Conservation (phyloP, 2,329 filamentous ascomycete species). For the Alternaria atra region DNA sequence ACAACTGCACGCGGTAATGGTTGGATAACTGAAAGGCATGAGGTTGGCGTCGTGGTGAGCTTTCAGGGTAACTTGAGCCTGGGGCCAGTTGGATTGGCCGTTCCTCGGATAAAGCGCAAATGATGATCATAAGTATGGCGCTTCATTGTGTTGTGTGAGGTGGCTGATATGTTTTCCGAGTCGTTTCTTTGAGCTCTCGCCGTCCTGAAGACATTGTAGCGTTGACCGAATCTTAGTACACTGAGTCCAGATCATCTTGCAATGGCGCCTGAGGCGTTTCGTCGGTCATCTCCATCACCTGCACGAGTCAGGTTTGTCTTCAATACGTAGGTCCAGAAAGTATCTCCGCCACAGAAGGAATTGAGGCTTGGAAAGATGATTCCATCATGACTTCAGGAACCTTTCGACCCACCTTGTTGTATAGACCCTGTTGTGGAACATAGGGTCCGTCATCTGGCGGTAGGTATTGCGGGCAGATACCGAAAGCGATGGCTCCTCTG, state of each 20-base stretch:
- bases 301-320: neutral
- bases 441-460: conserved; percentile 16
- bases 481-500: conserved; percentile 2
- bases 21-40: neutral
- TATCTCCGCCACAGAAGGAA: neutral
- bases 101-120: neutral
- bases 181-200: neutral
- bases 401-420: conserved; percentile 9
- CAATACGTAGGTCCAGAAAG: neutral
- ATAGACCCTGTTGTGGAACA: conserved; percentile 8
- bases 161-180: neutral
- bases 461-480: conserved; percentile 15
- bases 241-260: neutral
- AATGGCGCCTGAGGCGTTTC: neutral
- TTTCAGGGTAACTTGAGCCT: neutral
- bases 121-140: neutral
- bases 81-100: neutral
- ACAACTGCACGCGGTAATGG: neutral
- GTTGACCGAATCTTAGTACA: neutral
- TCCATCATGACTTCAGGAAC: conserved; percentile 3
- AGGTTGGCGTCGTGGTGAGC: neutral
- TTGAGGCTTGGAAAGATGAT: neutral
- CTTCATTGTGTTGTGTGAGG: neutral
- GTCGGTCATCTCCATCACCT: neutral
- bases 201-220: neutral